Percentiles rank a stretch among this genome's conserved stretches.
These are phyloP conservation scores for Gilbertella persicaria DNA, from an alignment of 371 early-diverging fungal genomes.

Conservation along the genomic window DNA sequence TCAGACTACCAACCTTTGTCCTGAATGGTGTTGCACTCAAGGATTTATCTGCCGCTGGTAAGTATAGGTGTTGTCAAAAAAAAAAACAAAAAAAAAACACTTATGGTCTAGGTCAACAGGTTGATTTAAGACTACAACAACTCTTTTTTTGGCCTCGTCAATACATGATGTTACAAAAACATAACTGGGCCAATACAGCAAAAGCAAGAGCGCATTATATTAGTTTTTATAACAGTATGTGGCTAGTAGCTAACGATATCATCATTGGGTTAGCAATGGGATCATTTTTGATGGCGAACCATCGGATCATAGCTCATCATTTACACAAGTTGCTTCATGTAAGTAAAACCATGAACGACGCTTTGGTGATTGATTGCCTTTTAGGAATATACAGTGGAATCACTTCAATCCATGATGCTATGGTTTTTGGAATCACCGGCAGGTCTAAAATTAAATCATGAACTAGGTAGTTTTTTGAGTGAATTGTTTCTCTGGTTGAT, in stretches of 20 bases:
- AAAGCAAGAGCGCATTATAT: conserved; percentile 81
- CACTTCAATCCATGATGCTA: conserved; percentile 71
- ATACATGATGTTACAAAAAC: conserved; percentile 62
- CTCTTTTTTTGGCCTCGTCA: conserved; percentile 84
- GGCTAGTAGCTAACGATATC: conserved; percentile 93
- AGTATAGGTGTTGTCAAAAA: not conserved
- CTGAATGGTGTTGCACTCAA: conserved; percentile 64
- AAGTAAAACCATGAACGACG: too few relatives aligned
- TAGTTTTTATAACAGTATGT: conserved; percentile 93
- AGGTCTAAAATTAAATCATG: conserved; percentile 93
- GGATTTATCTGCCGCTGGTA: conserved; percentile 66
- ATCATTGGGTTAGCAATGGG: conserved; percentile 87
- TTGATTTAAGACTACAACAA: conserved; percentile 80
- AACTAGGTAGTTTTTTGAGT: conserved; percentile 87
- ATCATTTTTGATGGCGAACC: conserved; percentile 67
- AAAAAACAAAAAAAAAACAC: not conserved
- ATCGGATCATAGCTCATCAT: conserved; percentile 54
- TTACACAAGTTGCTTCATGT: conserved; percentile 60
- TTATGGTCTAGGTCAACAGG: conserved; percentile 61
- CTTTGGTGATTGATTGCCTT: too few relatives aligned
- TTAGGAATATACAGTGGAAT: conserved; percentile 64
- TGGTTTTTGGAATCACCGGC: conserved; percentile 96
- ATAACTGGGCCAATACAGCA: conserved; percentile 67
- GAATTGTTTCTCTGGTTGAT: conserved; percentile 94
- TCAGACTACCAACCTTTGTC: conserved; percentile 55